A percentile compares a stretch with the other conserved stretches of the same genome.
Conservation (phyloP, 2,329 filamentous ascomycete genomes). For the Colletotrichum sp. region DNA sequence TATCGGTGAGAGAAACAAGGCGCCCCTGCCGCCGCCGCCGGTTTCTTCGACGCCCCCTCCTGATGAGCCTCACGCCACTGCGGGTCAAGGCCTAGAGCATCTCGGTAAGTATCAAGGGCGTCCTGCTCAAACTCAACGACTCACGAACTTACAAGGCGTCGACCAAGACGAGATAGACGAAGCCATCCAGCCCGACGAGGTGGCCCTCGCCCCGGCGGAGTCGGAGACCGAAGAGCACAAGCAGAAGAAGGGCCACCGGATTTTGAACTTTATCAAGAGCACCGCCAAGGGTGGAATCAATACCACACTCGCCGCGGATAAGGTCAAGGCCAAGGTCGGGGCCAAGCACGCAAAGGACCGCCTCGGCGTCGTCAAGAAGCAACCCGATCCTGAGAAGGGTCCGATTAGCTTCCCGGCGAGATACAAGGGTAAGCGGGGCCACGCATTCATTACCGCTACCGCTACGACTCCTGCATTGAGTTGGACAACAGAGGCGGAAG, state of each 20-base stretch:
- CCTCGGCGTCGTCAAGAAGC: constrained; percentile 67
- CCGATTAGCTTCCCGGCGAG: constrained; percentile 80
- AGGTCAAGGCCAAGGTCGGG: constrained; percentile 69
- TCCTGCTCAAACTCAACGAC: background rate
- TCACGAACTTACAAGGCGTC: constrained; percentile 45
- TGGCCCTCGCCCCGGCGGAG: constrained; percentile 45
- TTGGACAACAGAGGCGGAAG: constrained; percentile 61
- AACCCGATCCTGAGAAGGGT: constrained; percentile 55
- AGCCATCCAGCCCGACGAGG: constrained; percentile 55
- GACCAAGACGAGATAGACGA: constrained; percentile 69
- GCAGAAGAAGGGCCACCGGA: constrained; percentile 44
- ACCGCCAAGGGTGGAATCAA: constrained; percentile 76
- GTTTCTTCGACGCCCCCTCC: constrained; percentile 38
- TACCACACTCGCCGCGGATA: constrained; percentile 74
- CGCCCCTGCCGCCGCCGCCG: constrained; percentile 71
- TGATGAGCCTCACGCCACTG: constrained; percentile 47
- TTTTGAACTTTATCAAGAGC: constrained; percentile 72
- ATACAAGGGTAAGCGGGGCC: constrained; percentile 73
- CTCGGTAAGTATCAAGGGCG: constrained; percentile 30
- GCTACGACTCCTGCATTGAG: constrained; percentile 72
- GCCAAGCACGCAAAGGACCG: constrained; percentile 70
- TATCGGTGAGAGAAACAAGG: constrained; percentile 81
- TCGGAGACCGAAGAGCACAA: constrained; percentile 52
- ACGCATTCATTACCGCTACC: constrained; percentile 71
- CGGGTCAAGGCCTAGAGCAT: constrained; percentile 39